A percentile compares a stretch with the other conserved stretches of the same genome.
Conservation (phyloP, 805 yeast genomes). For the Wickerhamomyces rabaulensis region DNA sequence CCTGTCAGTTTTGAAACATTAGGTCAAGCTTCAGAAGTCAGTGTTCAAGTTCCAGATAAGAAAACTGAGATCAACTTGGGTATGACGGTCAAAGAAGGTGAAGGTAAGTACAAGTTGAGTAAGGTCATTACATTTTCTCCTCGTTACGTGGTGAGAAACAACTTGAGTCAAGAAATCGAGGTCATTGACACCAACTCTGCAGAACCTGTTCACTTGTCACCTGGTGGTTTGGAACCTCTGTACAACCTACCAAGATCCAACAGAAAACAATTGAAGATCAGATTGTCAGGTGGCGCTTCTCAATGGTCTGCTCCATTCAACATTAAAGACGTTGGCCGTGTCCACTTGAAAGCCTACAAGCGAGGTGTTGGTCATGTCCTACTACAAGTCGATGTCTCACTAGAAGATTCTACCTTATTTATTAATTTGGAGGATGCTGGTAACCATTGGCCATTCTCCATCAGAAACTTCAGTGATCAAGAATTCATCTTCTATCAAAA, state of each 20-base stretch:
- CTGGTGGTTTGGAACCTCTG: conserved; percentile 49
- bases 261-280: conserved; percentile 55
- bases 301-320: conserved; percentile 87
- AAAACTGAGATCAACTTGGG: conserved; percentile 72
- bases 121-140: conserved; percentile 81
- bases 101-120: conserved; percentile 72
- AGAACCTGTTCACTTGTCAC: conserved; percentile 37
- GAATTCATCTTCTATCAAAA: conserved; percentile 85
- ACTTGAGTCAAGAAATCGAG: conserved; percentile 48
- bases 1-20: conserved; percentile 84
- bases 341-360: conserved; percentile 64
- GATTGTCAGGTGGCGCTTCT: conserved; percentile 50
- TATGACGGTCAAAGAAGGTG: conserved; percentile 70
- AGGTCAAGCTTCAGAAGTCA: conserved; percentile 68
- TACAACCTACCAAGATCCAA: conserved; percentile 55
- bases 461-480: conserved; percentile 82
- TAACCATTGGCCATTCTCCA: conserved; percentile 86
- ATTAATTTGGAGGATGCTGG: conserved; percentile 69
- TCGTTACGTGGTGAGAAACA: conserved; percentile 69
- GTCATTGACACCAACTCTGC: conserved; percentile 67
- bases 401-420: conserved; percentile 82
- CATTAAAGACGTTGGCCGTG: conserved; percentile 78
- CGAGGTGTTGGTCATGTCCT: conserved; percentile 63
- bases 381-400: conserved; percentile 62
- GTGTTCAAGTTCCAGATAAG: conserved; percentile 42